Evolutionary conservation across 129 eudicot genomes (phyloP).

Genomic region (Chrysanthemum makinoi): DNA sequence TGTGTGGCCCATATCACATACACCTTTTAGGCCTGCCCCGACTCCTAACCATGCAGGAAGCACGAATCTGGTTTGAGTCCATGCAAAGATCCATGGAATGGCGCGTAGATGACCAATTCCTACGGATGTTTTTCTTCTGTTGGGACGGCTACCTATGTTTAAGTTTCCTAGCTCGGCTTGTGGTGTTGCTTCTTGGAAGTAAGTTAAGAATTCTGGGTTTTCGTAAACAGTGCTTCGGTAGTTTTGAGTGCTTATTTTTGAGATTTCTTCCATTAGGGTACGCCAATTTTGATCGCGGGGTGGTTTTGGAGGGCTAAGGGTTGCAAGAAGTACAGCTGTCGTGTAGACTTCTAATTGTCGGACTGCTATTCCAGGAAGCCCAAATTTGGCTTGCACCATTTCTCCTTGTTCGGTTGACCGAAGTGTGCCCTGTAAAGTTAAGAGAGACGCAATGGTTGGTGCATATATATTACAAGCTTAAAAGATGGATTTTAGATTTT

Average conservation of each 20-base stretch:
- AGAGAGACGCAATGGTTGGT: neutral
- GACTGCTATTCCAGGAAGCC: conserved; percentile 74
- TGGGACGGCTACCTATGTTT: conserved; percentile 91
- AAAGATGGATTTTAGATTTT: too few species aligned
- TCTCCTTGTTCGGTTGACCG: conserved; percentile 96
- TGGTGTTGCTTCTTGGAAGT: conserved; percentile 98
- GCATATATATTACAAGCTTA: neutral
- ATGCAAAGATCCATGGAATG: conserved; percentile 95
- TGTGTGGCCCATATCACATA: conserved; percentile 65
- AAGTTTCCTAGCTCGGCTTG: conserved; percentile 88
- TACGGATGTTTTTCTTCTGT: conserved; percentile 56
- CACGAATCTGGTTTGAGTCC: conserved; percentile 91
- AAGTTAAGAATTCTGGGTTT: conserved; percentile 74
- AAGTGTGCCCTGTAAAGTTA: conserved; percentile 66
- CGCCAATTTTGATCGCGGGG: conserved; percentile 96
- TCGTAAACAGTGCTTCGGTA: conserved; percentile 87
- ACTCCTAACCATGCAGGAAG: conserved; percentile 98
- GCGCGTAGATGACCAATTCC: conserved; percentile 89
- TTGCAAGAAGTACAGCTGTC: conserved; percentile 88
- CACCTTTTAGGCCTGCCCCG: conserved; percentile 81
- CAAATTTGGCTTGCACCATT: conserved; percentile 97
- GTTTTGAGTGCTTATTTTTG: conserved; percentile 56
- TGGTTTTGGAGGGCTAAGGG: conserved; percentile 83
- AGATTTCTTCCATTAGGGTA: conserved; percentile 78
- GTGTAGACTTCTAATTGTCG: conserved; percentile 92